phyloP scores from a whole-genome alignment of 148 eudicot genomes.

The Silene latifolia region DNA sequence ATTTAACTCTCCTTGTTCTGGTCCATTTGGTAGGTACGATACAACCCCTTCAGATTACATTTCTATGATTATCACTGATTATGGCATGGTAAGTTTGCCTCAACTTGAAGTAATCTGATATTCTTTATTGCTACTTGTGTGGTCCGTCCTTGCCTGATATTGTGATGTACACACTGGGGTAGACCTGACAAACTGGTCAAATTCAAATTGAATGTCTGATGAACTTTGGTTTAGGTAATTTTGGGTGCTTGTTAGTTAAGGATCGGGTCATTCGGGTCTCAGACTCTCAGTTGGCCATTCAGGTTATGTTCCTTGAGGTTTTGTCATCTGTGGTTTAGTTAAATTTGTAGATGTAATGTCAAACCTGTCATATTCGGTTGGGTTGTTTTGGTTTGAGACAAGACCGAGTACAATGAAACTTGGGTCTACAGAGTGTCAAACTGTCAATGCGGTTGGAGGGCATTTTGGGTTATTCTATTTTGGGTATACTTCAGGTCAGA shows the following conservation, averaged over 20 bases:
- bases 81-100: slow-evolving; percentile 80
- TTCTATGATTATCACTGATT: slow-evolving; percentile 93
- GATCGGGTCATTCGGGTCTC: background rate
- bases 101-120: background rate
- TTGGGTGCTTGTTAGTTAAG: background rate
- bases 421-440: background rate
- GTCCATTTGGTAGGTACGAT: slow-evolving; percentile 57
- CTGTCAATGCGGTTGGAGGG: background rate
- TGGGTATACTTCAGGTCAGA: background rate
- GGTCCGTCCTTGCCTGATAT: background rate
- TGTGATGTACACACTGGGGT: too few species aligned
- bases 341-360: background rate
- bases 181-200: too few species aligned
- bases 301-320: background rate
- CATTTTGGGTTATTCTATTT: background rate
- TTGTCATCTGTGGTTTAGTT: background rate
- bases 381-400: background rate
- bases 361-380: background rate
- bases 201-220: background rate
- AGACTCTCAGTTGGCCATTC: background rate
- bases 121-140: background rate
- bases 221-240: background rate
- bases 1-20: slow-evolving; percentile 4
- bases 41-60: slow-evolving; percentile 93
- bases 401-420: background rate